Base-by-base conservation (phyloP, 73 alveolate genomes). In the Paramecium caudatum region DNA sequence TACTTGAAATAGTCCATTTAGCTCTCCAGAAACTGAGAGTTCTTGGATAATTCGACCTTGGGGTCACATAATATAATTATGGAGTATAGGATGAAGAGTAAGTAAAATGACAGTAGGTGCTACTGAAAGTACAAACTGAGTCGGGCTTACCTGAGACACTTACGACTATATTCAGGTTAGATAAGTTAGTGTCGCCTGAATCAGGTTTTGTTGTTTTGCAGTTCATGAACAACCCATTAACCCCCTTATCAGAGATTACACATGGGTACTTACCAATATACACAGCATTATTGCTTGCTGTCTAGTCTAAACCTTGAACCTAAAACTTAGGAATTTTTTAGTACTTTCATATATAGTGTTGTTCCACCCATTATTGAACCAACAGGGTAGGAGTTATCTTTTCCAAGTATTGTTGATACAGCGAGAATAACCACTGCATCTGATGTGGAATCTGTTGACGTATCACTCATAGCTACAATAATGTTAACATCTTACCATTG, bases 191-290 rank as follows among this genome's bases (percentile, higher is more conserved):
- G 61, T 63, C 84, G n/a, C 39, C 27, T 49, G 82, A 47, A 65
- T 70, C 93, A 16, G 93, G 82, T 9, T 37, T 45, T 37, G 93
- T 62, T 5, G 93, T 86, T 19, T 49, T 63, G 32, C 93, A 86
- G 32, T 70, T 86, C 85, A 86, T 61, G 55, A 62, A 86, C 34
- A 86, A 39, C 39, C 84, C 93, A 19, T 86, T 86, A 15, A 63
- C 93, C 15, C 93, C 93, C 61, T 63, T 86, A 86, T 78, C 93
- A n/a, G 93, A 78, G 8, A 86, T 48, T 30, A 39, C 47, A 25
- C 93, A 86, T 4, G 87, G 93, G 9, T 86, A 86, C 15, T 70
- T 70, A 0, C 93, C 93, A 63, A 86, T 61, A 49, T 43, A 86
- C 13, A 86, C 84, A 9, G 87, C 82, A 3, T 86, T 86, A 25